Evolutionary conservation across 352 stramenopile species (phyloP).

Genomic region (Phytophthora cactorum): DNA sequence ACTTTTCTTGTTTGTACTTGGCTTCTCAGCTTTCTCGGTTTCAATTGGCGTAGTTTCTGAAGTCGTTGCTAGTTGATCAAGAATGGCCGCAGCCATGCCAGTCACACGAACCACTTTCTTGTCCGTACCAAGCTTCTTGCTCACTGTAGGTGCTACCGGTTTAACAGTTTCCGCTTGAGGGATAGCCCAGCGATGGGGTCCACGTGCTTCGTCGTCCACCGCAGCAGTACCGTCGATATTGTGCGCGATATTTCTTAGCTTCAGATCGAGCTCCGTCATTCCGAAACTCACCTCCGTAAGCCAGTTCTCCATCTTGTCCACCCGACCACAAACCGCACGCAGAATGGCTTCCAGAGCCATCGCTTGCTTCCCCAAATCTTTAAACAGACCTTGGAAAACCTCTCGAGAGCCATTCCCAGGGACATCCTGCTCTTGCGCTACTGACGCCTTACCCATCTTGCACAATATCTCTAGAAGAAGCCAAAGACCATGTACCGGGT

Average conservation of each 20-base stretch:
- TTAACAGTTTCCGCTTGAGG: constrained; percentile 40
- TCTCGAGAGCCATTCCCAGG: constrained; percentile 45
- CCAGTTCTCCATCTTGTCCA: constrained; percentile 80
- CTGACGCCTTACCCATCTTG: constrained; percentile 39
- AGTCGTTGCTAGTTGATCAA: constrained; percentile 49
- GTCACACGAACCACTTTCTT: constrained; percentile 66
- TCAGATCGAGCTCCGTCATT: constrained; percentile 78
- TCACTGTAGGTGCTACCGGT: constrained; percentile 37
- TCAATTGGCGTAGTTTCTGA: constrained; percentile 14
- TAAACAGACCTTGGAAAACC: constrained; percentile 76
- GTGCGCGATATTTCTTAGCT: constrained; percentile 80
- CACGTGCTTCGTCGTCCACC: constrained; percentile 57
- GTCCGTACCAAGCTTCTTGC: constrained; percentile 59
- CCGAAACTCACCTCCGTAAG: constrained; percentile 76
- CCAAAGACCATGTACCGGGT: neutral
- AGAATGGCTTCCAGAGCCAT: constrained; percentile 81
- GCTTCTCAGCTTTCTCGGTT: constrained; percentile 32
- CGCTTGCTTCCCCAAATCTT: constrained; percentile 73
- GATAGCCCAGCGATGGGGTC: constrained; percentile 51
- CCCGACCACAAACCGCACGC: constrained; percentile 68
- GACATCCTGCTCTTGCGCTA: constrained; percentile 22
- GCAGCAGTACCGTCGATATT: constrained; percentile 81
- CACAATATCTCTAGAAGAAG: neutral
- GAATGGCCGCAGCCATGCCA: constrained; percentile 65
- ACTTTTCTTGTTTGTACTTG: constrained; percentile 29